Evolutionary conservation across 495 filamentous ascomycete species (phyloP), one percentile per base, ranked within the genome.

Genomic region (Podospora anserina): DNA sequence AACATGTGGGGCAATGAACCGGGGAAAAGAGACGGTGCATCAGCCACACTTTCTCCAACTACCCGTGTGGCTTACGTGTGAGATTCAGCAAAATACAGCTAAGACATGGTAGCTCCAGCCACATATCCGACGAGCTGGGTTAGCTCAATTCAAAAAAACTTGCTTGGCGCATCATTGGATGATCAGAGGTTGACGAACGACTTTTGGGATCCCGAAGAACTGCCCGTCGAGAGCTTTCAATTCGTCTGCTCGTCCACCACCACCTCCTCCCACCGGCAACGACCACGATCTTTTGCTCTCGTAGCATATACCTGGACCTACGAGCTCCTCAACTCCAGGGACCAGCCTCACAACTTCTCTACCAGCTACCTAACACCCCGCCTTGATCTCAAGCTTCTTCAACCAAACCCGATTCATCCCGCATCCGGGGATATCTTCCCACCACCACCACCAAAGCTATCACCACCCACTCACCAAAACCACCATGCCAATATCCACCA

Each of bases 401-500:
- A 32, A 7, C 30, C 9, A 49, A 11, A 49, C 39, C 39, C 39
- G 15, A 49, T 49, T 49, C 39, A 49, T 49, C 39, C 39, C 39
- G 39, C 39, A 49, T 49, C 39, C 13, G 39, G 39, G 39, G 39
- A 7, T 32, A 32, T 49, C 39, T 49, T 49, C 39, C 39, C 39
- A 49, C 39, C 13, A 49, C 39, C 39, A 49, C 19, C 19, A 30
- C 23, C n/a, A 53, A 6, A 49, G 9, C 39, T 49, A 49, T 16
- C 39, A 49, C 39, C 39, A 18, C 39, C 39, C 39, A 13, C 39
- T 13, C 30, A 32, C 15, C 39, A 49, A 11, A 49, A 5, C 39
- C 39, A 49, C 39, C 64, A 71, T 77, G 71, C 68, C 71, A 39
- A 69, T 71, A 57, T 54, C 64, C 19, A 71, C 66, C 70, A 92